Conservation (phyloP, 176 grass and related monocot genomes). For the Puya raimondii region DNA sequence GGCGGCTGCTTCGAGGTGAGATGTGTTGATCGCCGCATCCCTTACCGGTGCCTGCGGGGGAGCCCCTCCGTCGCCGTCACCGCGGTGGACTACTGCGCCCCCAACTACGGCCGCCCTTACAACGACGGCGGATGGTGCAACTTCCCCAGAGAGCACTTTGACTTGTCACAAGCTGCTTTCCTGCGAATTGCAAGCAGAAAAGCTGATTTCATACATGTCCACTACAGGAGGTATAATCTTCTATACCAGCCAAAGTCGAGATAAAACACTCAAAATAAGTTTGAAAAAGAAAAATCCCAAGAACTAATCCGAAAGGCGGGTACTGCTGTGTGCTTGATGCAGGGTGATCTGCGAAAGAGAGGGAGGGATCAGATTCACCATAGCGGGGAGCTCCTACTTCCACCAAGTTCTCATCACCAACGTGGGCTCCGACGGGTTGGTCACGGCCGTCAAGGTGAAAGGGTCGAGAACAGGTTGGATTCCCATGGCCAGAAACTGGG, state of each 20-base stretch:
- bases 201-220: conserved; percentile 67
- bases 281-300: background rate
- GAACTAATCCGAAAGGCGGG: background rate
- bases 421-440: conserved; percentile 54
- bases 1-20: conserved; percentile 88
- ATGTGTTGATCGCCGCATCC: conserved; percentile 74
- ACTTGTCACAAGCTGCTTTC: conserved; percentile 75
- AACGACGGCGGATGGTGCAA: conserved; percentile 93
- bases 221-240: conserved; percentile 62
- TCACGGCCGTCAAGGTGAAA: conserved; percentile 70
- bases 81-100: conserved; percentile 70
- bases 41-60: conserved; percentile 52
- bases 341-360: conserved; percentile 75
- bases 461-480: conserved; percentile 81
- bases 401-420: conserved; percentile 88
- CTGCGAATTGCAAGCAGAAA: conserved; percentile 65
- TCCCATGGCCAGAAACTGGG: conserved; percentile 90
- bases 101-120: conserved; percentile 58
- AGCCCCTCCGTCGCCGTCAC: conserved; percentile 75
- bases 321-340: conserved; percentile 10
- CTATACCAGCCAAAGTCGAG: too few species aligned
- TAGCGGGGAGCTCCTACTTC: conserved; percentile 66
- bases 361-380: conserved; percentile 71
- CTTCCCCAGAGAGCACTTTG: conserved; percentile 90
- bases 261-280: too few species aligned